Base-by-base conservation (phyloP, 1,139 yeast species). In the Zygoascus hellenicus region DNA sequence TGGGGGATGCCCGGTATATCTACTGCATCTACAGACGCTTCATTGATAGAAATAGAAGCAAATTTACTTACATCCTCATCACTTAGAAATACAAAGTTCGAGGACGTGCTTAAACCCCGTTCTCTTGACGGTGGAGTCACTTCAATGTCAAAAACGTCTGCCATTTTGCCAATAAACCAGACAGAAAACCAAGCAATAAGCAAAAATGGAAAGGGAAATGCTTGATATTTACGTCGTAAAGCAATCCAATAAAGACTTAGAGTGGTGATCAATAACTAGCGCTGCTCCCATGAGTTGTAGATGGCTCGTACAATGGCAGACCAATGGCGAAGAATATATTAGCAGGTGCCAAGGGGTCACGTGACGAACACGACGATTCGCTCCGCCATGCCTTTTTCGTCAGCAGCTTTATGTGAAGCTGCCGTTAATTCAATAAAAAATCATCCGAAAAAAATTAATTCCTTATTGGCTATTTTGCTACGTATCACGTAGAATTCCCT, bases 21-120 rank as follows among this genome's bases (percentile, higher is more conserved):
- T 11, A 13, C 40, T 1, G 49, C 49, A 5, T 14, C 29, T 29
- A 50, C 52, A 38, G 47, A 48, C 6, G 32, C 42, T 15, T 43
- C 42, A 26, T 29, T 30, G 31, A 42, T 37, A 11, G 40, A 17
- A n/a, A 43, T 16, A 36, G 22, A 31, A 9, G 46, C 46, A 15
- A 43, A 28, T 13, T 32, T 32, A n/a, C 28, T 19, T n/a, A 37
- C 35, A 2, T 43, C 46, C 13, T 45, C 42, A 29, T 38, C 37
- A 5, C 40, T 26, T 15, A 51, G 38, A 9, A 42, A 45, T 10
- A 26, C 46, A 7, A 36, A 28, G 13, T 40, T 31, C 10, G 35
- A 30, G 9, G 43, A 40, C 6, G 13, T 16, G 26, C 35, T 29
- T 4, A 16, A 29, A 7, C 43, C 35, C 4, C 43, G 43, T 19